Evolutionary conservation across 23 red algal genomes (phyloP).

Genomic region (Cyanidium caldarium): DNA sequence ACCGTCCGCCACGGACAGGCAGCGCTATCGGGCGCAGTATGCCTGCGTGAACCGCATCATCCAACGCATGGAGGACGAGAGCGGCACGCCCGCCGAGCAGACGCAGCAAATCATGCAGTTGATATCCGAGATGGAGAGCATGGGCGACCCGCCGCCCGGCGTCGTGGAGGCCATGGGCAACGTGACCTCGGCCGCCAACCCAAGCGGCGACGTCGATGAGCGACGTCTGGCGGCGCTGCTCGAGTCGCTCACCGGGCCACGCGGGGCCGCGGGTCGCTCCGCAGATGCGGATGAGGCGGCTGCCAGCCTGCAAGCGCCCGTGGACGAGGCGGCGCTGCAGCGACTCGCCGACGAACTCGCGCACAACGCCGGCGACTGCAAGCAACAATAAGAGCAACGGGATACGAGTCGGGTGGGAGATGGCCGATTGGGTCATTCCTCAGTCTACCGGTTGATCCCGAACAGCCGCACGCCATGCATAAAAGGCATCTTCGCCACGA

Average conservation of each 20-base stretch:
- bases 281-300: background rate
- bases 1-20: background rate
- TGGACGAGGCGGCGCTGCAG: background rate
- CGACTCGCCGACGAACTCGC: no score
- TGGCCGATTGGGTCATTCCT: no score
- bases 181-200: background rate
- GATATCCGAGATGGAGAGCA: background rate
- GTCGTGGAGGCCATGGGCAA: background rate
- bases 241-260: no score
- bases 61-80: background rate
- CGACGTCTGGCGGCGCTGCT: no score
- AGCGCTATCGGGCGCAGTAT: constrained; percentile 3
- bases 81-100: background rate
- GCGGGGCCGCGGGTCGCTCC: background rate
- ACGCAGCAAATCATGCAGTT: background rate
- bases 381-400: no score
- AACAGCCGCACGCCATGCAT: constrained; percentile 87
- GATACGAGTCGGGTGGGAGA: no score
- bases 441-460: constrained; percentile 47
- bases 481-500: constrained; percentile 80
- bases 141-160: constrained; percentile 4
- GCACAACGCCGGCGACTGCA: no score
- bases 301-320: background rate
- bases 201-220: background rate
- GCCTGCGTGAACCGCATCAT: background rate